Percentiles rank a stretch among this genome's conserved stretches.
Evolutionary conservation across 164 flowering plant genomes (phyloP).

Genomic region (Dillenia suffruticosa): DNA sequence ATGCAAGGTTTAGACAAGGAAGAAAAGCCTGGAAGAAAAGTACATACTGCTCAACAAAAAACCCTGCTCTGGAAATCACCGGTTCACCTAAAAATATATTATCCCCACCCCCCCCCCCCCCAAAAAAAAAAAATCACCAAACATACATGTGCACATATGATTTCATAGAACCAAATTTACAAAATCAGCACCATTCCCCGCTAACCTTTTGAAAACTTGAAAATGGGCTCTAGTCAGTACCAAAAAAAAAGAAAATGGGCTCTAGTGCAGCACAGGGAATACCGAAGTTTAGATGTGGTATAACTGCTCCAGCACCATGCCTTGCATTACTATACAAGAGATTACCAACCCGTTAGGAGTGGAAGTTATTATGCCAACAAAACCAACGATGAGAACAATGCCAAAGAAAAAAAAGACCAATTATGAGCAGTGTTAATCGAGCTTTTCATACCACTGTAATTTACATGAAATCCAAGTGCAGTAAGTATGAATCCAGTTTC

Average conservation of each 20-base stretch:
- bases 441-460: too few species aligned
- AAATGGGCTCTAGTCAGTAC: conserved; percentile 59
- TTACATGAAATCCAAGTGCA: too few species aligned
- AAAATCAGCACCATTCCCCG: background rate
- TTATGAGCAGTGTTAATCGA: too few species aligned
- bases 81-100: too few species aligned
- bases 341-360: conserved; percentile 4
- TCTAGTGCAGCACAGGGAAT: conserved; percentile 75
- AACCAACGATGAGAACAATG: too few species aligned
- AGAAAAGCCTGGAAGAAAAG: too few species aligned
- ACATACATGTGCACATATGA: background rate
- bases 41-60: too few species aligned
- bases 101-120: background rate
- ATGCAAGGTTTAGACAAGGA: background rate
- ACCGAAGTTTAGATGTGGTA: conserved; percentile 94
- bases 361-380: background rate
- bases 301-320: conserved; percentile 78
- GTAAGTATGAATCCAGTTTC: too few species aligned
- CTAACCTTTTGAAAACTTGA: conserved; percentile 73
- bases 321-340: conserved; percentile 70
- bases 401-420: too few species aligned
- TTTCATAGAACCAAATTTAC: background rate
- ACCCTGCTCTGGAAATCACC: too few species aligned
- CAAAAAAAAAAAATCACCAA: background rate
- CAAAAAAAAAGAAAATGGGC: conserved; percentile 69